phyloP scores from a whole-genome alignment of 257 asterid genomes.

The Paraleonurus japonicus region DNA sequence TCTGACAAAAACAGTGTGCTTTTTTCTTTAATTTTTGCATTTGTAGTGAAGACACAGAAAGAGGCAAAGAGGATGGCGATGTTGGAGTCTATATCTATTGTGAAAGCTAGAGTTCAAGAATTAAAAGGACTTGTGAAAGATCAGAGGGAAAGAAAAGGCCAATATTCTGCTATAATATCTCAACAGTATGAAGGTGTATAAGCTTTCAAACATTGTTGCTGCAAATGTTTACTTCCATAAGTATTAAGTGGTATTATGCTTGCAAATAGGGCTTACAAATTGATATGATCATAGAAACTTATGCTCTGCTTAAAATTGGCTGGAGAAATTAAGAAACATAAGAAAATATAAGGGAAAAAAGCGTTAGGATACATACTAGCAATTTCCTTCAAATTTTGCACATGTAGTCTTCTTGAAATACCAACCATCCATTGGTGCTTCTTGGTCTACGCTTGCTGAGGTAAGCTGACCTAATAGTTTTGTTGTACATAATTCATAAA shows the following conservation, averaged over 20 bases:
- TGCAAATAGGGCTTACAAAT: background rate
- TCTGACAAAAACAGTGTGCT: background rate
- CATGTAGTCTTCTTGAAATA: background rate
- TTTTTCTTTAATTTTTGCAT: constrained; percentile 10
- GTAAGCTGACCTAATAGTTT: background rate
- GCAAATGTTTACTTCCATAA: constrained; percentile 18
- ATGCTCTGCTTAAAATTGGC: background rate
- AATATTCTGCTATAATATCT: constrained; percentile 72
- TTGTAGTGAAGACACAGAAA: constrained; percentile 62
- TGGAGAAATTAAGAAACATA: background rate
- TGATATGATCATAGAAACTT: background rate
- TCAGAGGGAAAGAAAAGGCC: constrained; percentile 65
- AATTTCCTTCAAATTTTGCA: constrained; percentile 1
- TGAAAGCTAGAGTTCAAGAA: constrained; percentile 59
- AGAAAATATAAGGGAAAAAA: background rate
- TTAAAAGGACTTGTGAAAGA: constrained; percentile 57
- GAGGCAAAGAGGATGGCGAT: constrained; percentile 67
- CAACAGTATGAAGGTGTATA: constrained; percentile 74
- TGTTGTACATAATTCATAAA: background rate
- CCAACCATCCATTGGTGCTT: background rate
- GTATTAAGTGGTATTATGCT: constrained; percentile 5
- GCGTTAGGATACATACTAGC: background rate
- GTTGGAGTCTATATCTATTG: constrained; percentile 57
- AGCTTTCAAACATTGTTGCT: constrained; percentile 15
- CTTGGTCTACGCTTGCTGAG: background rate